Percentiles rank a stretch among this genome's conserved stretches.
phyloP scores from a whole-genome alignment of 1,139 yeast genomes.

The Sugiyamaella sp. region DNA sequence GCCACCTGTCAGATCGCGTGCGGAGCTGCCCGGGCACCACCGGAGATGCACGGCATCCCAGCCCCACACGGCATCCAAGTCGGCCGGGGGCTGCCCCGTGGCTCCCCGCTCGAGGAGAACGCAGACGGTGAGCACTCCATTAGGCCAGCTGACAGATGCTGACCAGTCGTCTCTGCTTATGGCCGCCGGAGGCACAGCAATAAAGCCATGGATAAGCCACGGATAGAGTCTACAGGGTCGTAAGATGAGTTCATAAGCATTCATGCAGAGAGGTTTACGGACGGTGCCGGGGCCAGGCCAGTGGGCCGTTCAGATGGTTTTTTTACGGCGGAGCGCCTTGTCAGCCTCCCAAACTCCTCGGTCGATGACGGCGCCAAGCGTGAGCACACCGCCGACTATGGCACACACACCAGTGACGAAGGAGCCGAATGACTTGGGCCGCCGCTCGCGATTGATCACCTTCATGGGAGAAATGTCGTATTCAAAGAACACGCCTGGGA shows the following conservation, averaged over 20 bases:
- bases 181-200: no score
- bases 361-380: slow-evolving; percentile 88
- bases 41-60: no score
- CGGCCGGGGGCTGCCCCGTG: no score
- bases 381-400: slow-evolving; percentile 89
- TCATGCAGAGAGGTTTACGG: slow-evolving; percentile 8
- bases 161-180: no score
- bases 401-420: slow-evolving; percentile 84
- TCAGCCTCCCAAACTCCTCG: slow-evolving; percentile 90
- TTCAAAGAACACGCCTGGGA: slow-evolving; percentile 84
- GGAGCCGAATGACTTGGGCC: slow-evolving; percentile 80
- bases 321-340: slow-evolving; percentile 73
- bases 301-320: slow-evolving; percentile 37
- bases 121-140: no score
- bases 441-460: slow-evolving; percentile 81
- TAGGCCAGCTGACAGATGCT: no score
- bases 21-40: no score
- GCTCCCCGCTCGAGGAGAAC: no score
- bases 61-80: no score
- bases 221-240: not conserved
- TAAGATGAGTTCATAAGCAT: not conserved
- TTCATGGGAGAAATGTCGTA: slow-evolving; percentile 94
- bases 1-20: no score
- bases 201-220: no score
- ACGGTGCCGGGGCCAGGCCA: not conserved